Base-by-base conservation (phyloP, 176 grass and related monocot genomes). In the Raddia guianensis region DNA sequence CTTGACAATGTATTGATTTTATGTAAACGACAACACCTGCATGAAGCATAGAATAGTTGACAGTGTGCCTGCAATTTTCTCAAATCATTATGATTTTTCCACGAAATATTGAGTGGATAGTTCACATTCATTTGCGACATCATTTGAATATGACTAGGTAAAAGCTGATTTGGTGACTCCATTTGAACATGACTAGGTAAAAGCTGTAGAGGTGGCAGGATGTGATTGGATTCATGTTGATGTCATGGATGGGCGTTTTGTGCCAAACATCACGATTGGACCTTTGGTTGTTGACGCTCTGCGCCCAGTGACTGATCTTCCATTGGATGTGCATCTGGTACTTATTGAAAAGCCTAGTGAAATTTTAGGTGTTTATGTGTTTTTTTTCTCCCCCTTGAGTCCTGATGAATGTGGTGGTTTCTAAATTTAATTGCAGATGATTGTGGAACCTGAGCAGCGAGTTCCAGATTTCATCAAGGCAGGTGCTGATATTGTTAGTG, bases 221-320 rank as follows among this genome's bases (percentile, higher is more conserved):
- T 99, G 96, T 69, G 96, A 99, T 74, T 99, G 96, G 96, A 99
- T 99, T 90, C 96, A 99, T 82, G 96, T 99, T 4, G 96, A 99
- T 77, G 96, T 99, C 79, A 99, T 99, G 96, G 96, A 99, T 56
- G 96, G 96, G 5, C 86, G 92, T 19, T 99, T 99, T 86, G 96
- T 95, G 81, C 96, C 96, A 75, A 95, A 99, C 75, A 99, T 99
- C 81, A 99, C 96, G 7, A 99, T 99, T 77, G 96, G 96, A 8
- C 96, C 96, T 58, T 90, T 99, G 75, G 21, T 99, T 56, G 92
- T 99, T 66, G 86, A 88, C 80, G 96, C 96, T 61, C 70, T 99
- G 73, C 92, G 96, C 35, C 96, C 92, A 64, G 92, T 99, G 67
- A 99, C 92, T 79, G 92, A 99, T 88, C 89, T 99, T 76, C 96